Evolutionary conservation across 805 yeast genomes (phyloP).

Genomic region (Vanderwaltozyma tropicalis): DNA sequence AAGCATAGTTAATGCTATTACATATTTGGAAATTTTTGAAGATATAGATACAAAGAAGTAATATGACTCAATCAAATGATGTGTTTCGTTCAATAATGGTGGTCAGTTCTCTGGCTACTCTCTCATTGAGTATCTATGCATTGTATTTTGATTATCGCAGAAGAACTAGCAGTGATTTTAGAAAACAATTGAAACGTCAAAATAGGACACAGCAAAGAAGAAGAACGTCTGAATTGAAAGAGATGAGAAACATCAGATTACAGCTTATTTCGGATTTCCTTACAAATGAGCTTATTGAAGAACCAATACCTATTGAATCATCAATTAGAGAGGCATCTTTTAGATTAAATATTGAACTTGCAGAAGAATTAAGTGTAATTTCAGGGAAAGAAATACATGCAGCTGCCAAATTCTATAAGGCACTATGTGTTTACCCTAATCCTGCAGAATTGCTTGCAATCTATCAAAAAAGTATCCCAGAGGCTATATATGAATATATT

Average conservation of each 20-base stretch:
- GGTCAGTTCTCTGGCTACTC: conserved; percentile 28
- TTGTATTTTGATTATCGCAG: conserved; percentile 87
- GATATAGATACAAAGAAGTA: too few species aligned
- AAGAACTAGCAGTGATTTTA: conserved; percentile 72
- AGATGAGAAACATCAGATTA: conserved; percentile 47
- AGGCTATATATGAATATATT: conserved; percentile 66
- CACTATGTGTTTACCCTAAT: conserved; percentile 80
- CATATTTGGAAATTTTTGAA: too few species aligned
- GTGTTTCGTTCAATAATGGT: background rate
- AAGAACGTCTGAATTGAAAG: conserved; percentile 46
- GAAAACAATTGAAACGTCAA: conserved; percentile 42
- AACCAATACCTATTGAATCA: conserved; percentile 64
- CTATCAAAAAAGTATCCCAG: conserved; percentile 77
- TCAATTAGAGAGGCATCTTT: conserved; percentile 65
- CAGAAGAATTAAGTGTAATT: conserved; percentile 63
- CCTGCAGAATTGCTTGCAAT: conserved; percentile 82
- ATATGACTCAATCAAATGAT: too few species aligned
- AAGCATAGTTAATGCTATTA: too few species aligned
- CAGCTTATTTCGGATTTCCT: conserved; percentile 51
- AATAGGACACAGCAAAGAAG: conserved; percentile 43
- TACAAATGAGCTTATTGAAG: conserved; percentile 47
- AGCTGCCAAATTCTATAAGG: conserved; percentile 84
- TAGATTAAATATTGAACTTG: conserved; percentile 67
- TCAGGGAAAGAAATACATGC: conserved; percentile 64
- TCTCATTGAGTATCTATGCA: conserved; percentile 63